These are phyloP conservation scores for Candida insectorum DNA, from an alignment of 805 yeast species.

Conservation along the genomic window DNA sequence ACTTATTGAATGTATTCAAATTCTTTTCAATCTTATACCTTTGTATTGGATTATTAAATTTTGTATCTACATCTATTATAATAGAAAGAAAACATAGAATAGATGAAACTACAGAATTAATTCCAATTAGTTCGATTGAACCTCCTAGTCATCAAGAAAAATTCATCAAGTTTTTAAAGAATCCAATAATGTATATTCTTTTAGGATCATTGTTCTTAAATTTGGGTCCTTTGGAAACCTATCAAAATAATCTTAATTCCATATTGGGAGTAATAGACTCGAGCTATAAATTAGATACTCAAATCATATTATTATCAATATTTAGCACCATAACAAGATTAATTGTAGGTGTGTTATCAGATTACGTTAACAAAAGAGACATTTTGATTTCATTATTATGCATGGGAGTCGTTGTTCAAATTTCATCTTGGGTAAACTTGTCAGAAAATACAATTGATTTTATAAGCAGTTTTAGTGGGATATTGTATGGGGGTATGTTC, in stretches of 20 bases:
- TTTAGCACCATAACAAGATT: constrained; percentile 72
- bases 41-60: constrained; percentile 54
- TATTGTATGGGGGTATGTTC: constrained; percentile 77
- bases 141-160: constrained; percentile 34
- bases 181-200: constrained; percentile 61
- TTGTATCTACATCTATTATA: constrained; percentile 63
- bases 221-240: constrained; percentile 84
- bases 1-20: constrained; percentile 50
- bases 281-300: constrained; percentile 30
- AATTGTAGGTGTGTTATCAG: constrained; percentile 64
- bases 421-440: constrained; percentile 7
- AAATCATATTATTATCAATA: constrained; percentile 59
- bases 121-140: constrained; percentile 33
- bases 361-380: constrained; percentile 40
- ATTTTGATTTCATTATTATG: constrained; percentile 22
- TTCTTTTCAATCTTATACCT: constrained; percentile 53
- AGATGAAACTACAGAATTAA: constrained; percentile 22
- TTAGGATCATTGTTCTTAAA: constrained; percentile 60
- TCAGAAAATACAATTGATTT: constrained; percentile 16
- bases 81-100: constrained; percentile 22
- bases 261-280: constrained; percentile 42
- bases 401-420: constrained; percentile 33
- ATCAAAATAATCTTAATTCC: constrained; percentile 78
- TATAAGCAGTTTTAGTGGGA: constrained; percentile 56
- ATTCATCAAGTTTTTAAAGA: constrained; percentile 41